A percentile compares a stretch with the other conserved stretches of the same genome.
phyloP scores from a whole-genome alignment of 768 basidiomycete species.

The Pisolithus marmoratus region DNA sequence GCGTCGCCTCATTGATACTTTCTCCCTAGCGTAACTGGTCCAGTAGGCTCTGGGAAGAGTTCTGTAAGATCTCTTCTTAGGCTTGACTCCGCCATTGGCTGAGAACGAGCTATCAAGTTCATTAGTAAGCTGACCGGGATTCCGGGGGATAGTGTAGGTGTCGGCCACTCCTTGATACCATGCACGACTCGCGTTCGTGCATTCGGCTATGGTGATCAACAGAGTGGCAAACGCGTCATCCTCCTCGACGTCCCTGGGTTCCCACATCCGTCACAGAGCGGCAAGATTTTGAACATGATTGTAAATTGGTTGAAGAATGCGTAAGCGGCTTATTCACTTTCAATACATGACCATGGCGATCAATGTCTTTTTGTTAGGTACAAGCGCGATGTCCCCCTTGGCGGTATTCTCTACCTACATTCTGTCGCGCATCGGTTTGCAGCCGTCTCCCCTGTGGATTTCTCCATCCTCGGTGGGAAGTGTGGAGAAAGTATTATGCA shows the following conservation, averaged over 20 bases:
- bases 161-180: background rate
- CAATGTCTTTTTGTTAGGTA: background rate
- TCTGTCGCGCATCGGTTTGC: background rate
- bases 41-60: background rate
- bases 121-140: background rate
- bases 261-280: background rate
- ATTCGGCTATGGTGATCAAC: background rate
- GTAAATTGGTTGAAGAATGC: background rate
- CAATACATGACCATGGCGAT: too few relatives aligned
- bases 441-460: background rate
- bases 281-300: background rate
- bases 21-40: background rate
- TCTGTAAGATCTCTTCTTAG: background rate
- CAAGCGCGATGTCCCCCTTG: background rate
- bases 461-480: background rate
- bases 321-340: background rate
- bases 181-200: background rate
- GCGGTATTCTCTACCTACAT: background rate
- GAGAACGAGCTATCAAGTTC: background rate
- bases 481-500: background rate
- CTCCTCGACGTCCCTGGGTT: background rate
- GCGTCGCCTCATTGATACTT: background rate
- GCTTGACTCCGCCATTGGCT: background rate
- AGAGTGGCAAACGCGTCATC: background rate
- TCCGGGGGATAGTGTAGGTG: background rate